A percentile compares a stretch with the other conserved stretches of the same genome.
phyloP scores from a whole-genome alignment of 495 filamentous ascomycete genomes.

The Staphylotrichum tortipilum region DNA sequence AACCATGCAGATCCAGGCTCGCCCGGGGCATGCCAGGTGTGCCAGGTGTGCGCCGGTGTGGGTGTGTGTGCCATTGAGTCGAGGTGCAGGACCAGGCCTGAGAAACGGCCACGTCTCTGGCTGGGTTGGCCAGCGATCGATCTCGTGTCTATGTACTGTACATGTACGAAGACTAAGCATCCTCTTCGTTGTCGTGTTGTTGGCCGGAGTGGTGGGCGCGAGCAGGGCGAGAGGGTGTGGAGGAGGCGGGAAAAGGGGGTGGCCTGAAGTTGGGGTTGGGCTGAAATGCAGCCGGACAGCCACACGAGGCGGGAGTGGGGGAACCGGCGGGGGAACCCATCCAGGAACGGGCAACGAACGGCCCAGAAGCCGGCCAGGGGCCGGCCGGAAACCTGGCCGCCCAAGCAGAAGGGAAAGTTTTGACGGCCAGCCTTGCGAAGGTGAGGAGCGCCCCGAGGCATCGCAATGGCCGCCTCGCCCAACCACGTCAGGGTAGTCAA shows the following conservation, averaged over 20 bases:
- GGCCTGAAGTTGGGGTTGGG: constrained; percentile 5
- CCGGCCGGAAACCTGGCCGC: too few species aligned
- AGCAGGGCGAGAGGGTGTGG: not conserved
- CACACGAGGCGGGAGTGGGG: not conserved
- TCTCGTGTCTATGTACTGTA: too few species aligned
- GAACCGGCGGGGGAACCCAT: too few species aligned
- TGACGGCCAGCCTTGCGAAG: too few species aligned
- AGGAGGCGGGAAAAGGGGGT: not conserved
- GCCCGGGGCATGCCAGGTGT: not conserved
- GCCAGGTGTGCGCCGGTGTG: not conserved
- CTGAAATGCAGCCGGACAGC: constrained; percentile 4
- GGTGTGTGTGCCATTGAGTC: not conserved
- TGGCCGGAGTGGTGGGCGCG: not conserved
- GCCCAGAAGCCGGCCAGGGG: too few species aligned
- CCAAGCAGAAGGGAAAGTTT: too few species aligned
- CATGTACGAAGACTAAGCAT: not conserved
- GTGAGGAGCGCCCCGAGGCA: too few species aligned
- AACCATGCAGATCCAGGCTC: not conserved
- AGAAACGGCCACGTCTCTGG: constrained; percentile 3
- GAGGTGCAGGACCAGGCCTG: not conserved
- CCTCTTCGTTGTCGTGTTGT: not conserved
- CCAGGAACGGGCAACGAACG: too few species aligned
- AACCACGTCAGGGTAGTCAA: too few species aligned
- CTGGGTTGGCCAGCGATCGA: too few species aligned
- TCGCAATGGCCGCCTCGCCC: too few species aligned